Evolutionary conservation across 2,329 filamentous ascomycete genomes (phyloP).

Genomic region (Claviceps monticola): DNA sequence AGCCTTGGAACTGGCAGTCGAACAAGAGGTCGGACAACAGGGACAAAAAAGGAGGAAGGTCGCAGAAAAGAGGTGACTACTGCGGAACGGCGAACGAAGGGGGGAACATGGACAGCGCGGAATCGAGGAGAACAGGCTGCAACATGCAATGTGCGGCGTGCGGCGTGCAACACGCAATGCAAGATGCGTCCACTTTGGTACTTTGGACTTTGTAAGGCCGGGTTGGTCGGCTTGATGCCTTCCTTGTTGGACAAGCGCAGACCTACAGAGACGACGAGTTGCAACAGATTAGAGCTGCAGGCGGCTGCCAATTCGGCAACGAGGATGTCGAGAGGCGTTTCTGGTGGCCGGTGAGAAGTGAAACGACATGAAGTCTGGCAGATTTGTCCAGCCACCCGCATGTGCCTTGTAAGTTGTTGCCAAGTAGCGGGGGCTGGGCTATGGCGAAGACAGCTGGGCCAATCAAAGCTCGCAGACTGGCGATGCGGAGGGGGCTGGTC

Average conservation of each 20-base stretch:
- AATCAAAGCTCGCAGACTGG: no score
- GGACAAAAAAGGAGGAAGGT: not conserved
- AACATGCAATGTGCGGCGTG: not conserved
- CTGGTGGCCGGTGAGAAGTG: no score
- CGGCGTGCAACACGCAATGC: not conserved
- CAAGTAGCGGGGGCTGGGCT: no score
- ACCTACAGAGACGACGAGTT: not conserved
- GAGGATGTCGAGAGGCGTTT: not conserved
- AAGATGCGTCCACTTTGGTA: not conserved
- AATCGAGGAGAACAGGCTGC: not conserved
- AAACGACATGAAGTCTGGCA: no score
- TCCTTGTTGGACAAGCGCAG: not conserved
- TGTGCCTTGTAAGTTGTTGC: no score
- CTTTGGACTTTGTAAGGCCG: no score
- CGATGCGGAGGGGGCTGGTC: no score
- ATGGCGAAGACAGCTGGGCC: no score
- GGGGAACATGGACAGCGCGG: not conserved
- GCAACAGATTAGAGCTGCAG: constrained; percentile 1
- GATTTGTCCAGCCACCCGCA: no score
- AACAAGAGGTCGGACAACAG: not conserved
- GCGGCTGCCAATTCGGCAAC: not conserved
- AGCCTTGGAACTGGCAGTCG: not conserved
- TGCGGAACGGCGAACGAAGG: not conserved
- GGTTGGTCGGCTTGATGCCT: not conserved
- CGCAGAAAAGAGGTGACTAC: not conserved